A percentile compares a stretch with the other conserved stretches of the same genome.
Evolutionary conservation across 371 early-diverging fungal genomes (phyloP).

Genomic region (Lichtheimia corymbifera): DNA sequence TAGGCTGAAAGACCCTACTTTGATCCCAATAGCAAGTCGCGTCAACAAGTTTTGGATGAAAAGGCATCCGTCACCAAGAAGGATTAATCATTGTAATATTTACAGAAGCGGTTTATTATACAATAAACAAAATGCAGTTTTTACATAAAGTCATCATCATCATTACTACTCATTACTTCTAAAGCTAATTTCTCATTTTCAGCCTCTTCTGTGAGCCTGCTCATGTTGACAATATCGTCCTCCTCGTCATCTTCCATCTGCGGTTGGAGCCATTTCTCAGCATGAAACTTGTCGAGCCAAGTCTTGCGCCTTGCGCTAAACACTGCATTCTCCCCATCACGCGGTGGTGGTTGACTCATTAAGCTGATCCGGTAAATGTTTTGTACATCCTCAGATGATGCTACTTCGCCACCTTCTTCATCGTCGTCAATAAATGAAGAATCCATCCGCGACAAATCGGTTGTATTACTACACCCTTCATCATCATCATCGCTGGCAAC

Average conservation of each 20-base stretch:
- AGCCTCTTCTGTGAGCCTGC: no score
- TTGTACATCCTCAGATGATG: not conserved
- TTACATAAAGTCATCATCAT: no score
- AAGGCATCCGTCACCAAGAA: not conserved
- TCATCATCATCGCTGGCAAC: no score
- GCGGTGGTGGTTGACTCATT: not conserved
- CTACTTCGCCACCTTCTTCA: not conserved
- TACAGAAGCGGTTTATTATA: no score
- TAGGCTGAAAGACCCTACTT: constrained; percentile 6
- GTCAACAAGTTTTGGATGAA: not conserved
- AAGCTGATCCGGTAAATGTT: constrained; percentile 8
- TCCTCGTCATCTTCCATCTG: constrained; percentile 2
- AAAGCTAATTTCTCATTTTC: no score
- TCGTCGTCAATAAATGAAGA: constrained; percentile 14
- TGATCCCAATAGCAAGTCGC: constrained; percentile 4
- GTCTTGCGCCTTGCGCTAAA: constrained; percentile 9
- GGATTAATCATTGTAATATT: no score
- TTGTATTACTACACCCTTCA: not conserved
- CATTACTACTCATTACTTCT: no score
- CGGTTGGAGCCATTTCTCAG: constrained; percentile 11
- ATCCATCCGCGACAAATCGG: not conserved
- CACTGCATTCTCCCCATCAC: not conserved
- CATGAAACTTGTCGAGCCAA: constrained; percentile 11
- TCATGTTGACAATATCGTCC: not conserved
- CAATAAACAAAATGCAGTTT: no score